Percentiles rank a stretch among this genome's conserved stretches.
Evolutionary conservation across 2,329 filamentous ascomycete genomes (phyloP).

Genomic region (Aureobasidium uvarum): DNA sequence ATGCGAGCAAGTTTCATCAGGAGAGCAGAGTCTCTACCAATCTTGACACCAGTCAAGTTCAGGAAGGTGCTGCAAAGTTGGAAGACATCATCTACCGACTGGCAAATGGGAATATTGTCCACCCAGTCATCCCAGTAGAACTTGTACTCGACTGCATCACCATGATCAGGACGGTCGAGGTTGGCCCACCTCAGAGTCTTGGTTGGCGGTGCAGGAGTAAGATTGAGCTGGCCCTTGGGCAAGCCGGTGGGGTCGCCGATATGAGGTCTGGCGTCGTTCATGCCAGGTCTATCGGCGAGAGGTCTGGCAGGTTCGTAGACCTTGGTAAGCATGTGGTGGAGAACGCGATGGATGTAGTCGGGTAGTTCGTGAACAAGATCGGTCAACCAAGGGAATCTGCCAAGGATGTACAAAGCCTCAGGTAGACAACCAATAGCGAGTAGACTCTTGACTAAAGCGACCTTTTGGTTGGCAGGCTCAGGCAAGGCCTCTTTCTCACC

Average conservation of each 20-base stretch:
- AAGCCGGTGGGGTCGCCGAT: constrained; percentile 65
- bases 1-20: constrained; percentile 83
- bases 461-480: constrained; percentile 84
- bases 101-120: constrained; percentile 89
- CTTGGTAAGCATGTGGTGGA: constrained; percentile 77
- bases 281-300: constrained; percentile 41
- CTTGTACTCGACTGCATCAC: constrained; percentile 71
- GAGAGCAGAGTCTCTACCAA: constrained; percentile 77
- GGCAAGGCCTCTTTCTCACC: constrained; percentile 51
- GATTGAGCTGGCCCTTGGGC: constrained; percentile 66
- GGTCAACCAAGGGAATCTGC: constrained; percentile 87
- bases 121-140: constrained; percentile 99
- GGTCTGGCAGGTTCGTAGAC: constrained; percentile 61
- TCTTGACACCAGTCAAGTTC: constrained; percentile 82
- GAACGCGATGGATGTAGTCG: constrained; percentile 77
- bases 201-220: constrained; percentile 58
- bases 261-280: constrained; percentile 51
- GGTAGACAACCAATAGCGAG: constrained; percentile 89
- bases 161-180: constrained; percentile 72
- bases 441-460: constrained; percentile 76
- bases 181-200: constrained; percentile 79
- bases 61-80: constrained; percentile 79
- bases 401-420: constrained; percentile 87
- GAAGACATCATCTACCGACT: constrained; percentile 86
- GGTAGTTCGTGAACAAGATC: constrained; percentile 81